Base-by-base conservation (phyloP, 2,329 filamentous ascomycete species). In the Esteya vermicola region DNA sequence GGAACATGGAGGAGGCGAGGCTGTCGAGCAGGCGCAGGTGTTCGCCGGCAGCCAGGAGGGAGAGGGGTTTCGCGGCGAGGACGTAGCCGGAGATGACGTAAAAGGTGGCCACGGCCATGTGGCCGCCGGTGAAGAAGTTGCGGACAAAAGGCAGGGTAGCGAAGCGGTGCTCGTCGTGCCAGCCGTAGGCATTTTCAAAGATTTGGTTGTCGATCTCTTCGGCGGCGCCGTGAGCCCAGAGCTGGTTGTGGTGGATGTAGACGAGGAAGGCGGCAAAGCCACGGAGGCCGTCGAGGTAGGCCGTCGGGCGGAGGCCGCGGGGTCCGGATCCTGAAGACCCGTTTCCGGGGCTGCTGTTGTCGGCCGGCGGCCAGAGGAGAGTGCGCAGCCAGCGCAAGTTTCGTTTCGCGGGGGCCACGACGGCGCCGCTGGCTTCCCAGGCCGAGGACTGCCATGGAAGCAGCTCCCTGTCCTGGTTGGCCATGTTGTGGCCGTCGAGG, bases 201-300 rank as follows among this genome's bases (percentile, higher is more conserved):
- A 61, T 54, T 9, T 47, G 38, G 31, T 60, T 59, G 30, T 58
- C 55, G 0, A 51, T 50, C 4, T 13, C 9, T 0, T 19, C 8
- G 21, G 36, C 38, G 1, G 45, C 52, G 22, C 53, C 59, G 53
- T 75, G 76, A 33, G 63, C 65, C 72, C 72, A 77, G 6, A 74
- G 53, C 47, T 70, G 56, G 52, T 78, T 66, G 53, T 79, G 73
- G 39, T 77, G 71, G 47, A 68, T 62, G 53, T 80, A 81, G 13
- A 82, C 78, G 22, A 81, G 52, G 23, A 82, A 63, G 3, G 78
- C 75, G 5, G 77, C 76, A 45, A 81, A 78, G 4, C 78, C 78
- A 51, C 78, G 61, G 13, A 82, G 58, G 13, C 78, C 78, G 48
- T 82, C 78, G 18, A 78, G 62, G 47, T 72, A 77, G n/a, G 73